Evolutionary conservation across 257 asterid species (phyloP).

Genomic region (Scutellaria baicalensis): DNA sequence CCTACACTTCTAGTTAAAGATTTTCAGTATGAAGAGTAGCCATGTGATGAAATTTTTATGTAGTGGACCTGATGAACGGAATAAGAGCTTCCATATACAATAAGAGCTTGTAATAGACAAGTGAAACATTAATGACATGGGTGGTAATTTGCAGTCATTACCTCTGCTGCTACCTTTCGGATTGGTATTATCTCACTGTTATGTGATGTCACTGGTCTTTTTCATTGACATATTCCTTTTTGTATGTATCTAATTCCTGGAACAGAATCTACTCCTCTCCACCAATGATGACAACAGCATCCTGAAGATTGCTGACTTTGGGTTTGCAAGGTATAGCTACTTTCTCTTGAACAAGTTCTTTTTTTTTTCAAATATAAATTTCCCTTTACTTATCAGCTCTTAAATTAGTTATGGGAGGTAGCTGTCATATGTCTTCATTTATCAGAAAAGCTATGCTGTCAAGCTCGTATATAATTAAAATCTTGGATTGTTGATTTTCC

Average conservation of each 20-base stretch:
- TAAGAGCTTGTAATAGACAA: not conserved
- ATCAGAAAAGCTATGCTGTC: not conserved
- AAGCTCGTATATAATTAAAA: not conserved
- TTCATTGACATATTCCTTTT: conserved; percentile 9
- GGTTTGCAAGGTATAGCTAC: conserved; percentile 70
- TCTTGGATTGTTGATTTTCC: not conserved
- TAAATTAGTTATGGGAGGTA: not conserved
- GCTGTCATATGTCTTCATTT: not conserved
- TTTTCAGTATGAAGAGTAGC: not conserved
- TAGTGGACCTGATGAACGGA: not conserved
- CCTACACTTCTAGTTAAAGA: not conserved
- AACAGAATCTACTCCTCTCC: conserved; percentile 52
- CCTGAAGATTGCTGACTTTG: conserved; percentile 63
- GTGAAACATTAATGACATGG: not conserved
- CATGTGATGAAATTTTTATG: not conserved
- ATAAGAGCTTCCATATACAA: not conserved
- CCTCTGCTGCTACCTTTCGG: not conserved
- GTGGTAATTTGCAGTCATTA: not conserved
- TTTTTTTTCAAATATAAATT: not conserved
- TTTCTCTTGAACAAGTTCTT: not conserved
- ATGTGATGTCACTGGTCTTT: not conserved
- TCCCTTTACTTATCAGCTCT: not conserved
- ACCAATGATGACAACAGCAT: conserved; percentile 29
- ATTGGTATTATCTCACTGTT: not conserved
- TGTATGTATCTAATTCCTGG: conserved; percentile 15